Conservation (phyloP, 495 filamentous ascomycete species). For the Extremus antarcticus region DNA sequence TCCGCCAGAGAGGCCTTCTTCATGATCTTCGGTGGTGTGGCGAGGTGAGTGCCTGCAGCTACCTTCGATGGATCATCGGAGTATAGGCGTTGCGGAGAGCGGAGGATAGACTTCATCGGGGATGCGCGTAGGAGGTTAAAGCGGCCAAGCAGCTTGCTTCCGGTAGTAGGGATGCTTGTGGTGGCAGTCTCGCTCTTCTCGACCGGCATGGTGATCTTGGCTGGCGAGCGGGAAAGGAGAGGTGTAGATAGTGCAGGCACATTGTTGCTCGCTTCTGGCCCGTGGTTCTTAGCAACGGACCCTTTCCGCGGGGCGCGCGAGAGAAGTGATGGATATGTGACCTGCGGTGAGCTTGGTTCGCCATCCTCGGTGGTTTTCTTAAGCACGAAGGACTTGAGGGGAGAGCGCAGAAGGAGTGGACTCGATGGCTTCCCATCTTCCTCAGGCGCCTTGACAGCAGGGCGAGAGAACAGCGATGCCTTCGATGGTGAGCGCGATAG, state of each 20-base stretch:
- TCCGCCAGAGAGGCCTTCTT: constrained; percentile 16
- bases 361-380: constrained; percentile 1
- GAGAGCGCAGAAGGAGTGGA: constrained; percentile 11
- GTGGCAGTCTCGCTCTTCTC: neutral
- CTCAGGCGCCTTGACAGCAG: neutral
- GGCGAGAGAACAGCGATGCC: neutral
- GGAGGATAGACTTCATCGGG: constrained; percentile 52
- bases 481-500: constrained; percentile 11
- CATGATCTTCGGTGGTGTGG: constrained; percentile 37
- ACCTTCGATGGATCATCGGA: constrained; percentile 50
- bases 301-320: constrained; percentile 29
- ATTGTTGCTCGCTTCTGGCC: constrained; percentile 21
- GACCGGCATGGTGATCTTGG: constrained; percentile 12
- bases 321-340: constrained; percentile 6
- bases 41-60: constrained; percentile 48
- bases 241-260: neutral
- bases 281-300: constrained; percentile 11
- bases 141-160: constrained; percentile 9
- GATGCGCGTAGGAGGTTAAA: constrained; percentile 20
- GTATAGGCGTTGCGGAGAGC: constrained; percentile 48
- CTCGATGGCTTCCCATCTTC: neutral
- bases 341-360: neutral
- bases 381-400: constrained; percentile 9
- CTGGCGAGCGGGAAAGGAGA: constrained; percentile 8
- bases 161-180: neutral